Percentiles rank a stretch among this genome's conserved stretches.
Conservation (phyloP, 2,329 filamentous ascomycete species). For the Pseudocercospora fuligena region DNA sequence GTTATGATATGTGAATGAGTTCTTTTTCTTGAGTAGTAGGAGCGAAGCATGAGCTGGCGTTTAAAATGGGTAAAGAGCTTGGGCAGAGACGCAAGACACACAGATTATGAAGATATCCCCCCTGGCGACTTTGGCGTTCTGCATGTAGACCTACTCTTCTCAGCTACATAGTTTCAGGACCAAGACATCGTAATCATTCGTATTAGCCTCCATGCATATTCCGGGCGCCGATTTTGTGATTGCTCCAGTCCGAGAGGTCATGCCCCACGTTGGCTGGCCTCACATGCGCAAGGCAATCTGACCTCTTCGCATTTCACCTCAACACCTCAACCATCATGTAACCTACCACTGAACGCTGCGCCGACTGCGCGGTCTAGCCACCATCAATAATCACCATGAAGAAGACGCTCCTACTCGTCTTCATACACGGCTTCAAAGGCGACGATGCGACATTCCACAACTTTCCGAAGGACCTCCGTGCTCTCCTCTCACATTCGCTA, state of each 20-base stretch:
- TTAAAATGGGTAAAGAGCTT: conserved; percentile 4
- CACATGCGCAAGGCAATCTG: background rate
- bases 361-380: background rate
- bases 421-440: conserved; percentile 90
- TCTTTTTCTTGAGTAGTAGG: conserved; percentile 5
- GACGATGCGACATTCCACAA: conserved; percentile 77
- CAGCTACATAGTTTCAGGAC: background rate
- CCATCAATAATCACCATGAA: conserved; percentile 46
- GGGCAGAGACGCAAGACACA: background rate
- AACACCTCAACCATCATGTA: background rate
- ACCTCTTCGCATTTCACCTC: background rate
- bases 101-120: conserved; percentile 8
- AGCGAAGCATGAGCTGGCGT: conserved; percentile 14
- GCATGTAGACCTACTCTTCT: conserved; percentile 13
- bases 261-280: background rate
- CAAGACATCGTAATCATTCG: background rate
- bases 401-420: conserved; percentile 80
- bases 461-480: conserved; percentile 74
- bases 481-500: conserved; percentile 66
- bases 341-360: background rate
- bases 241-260: background rate
- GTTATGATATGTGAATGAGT: conserved; percentile 36
- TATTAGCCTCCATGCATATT: background rate
- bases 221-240: background rate
- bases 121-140: background rate